Conservation (phyloP, 805 yeast species). For the Ogataea nakhonphanomensis region DNA sequence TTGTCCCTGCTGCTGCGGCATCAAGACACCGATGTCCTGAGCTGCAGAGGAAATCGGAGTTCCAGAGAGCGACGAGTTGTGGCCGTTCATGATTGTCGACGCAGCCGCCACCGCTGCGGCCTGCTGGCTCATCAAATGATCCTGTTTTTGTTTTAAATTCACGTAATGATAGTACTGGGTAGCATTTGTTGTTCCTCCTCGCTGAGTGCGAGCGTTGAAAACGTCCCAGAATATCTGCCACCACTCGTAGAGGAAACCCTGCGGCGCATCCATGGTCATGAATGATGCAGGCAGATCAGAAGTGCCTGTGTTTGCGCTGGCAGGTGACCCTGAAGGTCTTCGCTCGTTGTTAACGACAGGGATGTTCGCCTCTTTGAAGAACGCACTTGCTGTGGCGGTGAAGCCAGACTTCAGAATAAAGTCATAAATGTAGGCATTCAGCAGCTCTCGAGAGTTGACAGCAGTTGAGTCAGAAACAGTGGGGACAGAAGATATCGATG, state of each 20-base stretch:
- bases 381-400: conserved; percentile 67
- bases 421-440: conserved; percentile 85
- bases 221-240: conserved; percentile 97
- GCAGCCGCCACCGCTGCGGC: conserved; percentile 22
- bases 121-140: conserved; percentile 38
- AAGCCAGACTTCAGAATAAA: conserved; percentile 73
- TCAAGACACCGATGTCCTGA: conserved; percentile 16
- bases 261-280: conserved; percentile 75
- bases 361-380: conserved; percentile 74
- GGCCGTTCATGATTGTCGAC: conserved; percentile 16
- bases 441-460: conserved; percentile 50
- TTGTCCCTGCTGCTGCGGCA: conserved; percentile 17
- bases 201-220: conserved; percentile 72
- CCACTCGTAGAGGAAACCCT: conserved; percentile 89
- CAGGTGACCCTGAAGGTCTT: conserved; percentile 7
- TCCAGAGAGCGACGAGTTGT: conserved; percentile 11
- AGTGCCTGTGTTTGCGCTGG: conserved; percentile 13
- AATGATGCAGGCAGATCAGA: conserved; percentile 46
- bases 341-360: conserved; percentile 39
- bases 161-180: conserved; percentile 69
- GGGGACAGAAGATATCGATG: conserved; percentile 19
- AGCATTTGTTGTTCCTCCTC: conserved; percentile 61
- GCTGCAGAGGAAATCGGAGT: conserved; percentile 18
- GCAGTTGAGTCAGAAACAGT: conserved; percentile 44
- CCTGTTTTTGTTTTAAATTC: conserved; percentile 55